Base-by-base conservation (phyloP, 805 yeast species). In the Schwanniomyces sp. region DNA sequence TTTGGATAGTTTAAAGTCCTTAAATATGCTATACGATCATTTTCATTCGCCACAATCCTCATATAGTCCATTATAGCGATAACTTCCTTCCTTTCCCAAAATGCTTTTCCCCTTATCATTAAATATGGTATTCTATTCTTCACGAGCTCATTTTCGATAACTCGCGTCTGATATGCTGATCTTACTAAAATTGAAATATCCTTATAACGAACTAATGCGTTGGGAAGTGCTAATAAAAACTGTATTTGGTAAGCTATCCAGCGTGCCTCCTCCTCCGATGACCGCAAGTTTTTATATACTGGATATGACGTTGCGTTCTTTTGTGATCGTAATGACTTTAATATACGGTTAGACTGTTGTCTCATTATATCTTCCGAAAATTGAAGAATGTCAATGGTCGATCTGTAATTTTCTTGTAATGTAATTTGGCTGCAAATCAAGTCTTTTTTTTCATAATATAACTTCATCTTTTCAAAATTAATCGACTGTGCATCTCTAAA, bases 51-150 rank as follows among this genome's bases (percentile, higher is more conserved):
- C 5, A 88, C 69, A 1, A 85, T 81, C 28, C 90, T 75, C 25
- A 92, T 59, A 53, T 84, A 82, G 57, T 85, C 87, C 38, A 90
- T 50, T 48, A 88, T 74, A 0, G 80, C 66, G 18, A 74, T 70
- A 12, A 89, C 83, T 57, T 88, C 96, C 47, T 79, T 80, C 36
- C 85, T 64, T 36, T 86, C 89, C 92, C 95, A 88, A 57, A 90
- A 88, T 1, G 90, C 84, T 39, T 73, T 74, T 0, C 97, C 97
- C 44, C 85, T 84, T 0, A 86, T 73, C 48, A 91, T 76, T 7
- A 68, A 66, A 56, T 88, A 87, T 0, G 94, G 91, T 2, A 91
- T 76, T 4, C 78, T 69, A 2, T 65, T 62, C 41, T 67, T 73
- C 1, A 80, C 71, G 21, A 92, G 66, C 16, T 81, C 86, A 28